Percentiles rank a stretch among this genome's conserved stretches.
Conservation (phyloP, 768 basidiomycete species). For the Psilocybe sp. region DNA sequence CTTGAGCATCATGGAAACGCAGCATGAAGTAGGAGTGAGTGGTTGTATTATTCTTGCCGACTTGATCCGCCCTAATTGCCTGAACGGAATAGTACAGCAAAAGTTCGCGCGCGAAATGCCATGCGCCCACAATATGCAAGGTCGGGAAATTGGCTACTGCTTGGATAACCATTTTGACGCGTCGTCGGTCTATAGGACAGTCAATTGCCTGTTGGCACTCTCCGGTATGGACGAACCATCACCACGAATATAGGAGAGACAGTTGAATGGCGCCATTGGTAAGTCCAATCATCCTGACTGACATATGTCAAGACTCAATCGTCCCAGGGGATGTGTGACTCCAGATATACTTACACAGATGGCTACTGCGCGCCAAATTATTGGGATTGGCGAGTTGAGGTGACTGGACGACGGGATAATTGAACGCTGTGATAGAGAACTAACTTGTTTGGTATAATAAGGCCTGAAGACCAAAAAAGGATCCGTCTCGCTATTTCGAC, state of each 20-base stretch:
- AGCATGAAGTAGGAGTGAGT: constrained; percentile 20
- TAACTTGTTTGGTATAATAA: constrained; percentile 20
- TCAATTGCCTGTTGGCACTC: constrained; percentile 47
- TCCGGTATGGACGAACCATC: constrained; percentile 62
- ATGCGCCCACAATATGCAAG: constrained; percentile 59
- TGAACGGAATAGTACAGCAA: constrained; percentile 58
- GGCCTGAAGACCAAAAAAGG: constrained; percentile 60
- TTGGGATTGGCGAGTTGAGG: constrained; percentile 53
- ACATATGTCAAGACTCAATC: background rate
- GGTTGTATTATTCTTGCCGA: background rate
- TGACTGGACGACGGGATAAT: constrained; percentile 22
- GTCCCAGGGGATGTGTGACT: constrained; percentile 68
- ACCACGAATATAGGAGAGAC: constrained; percentile 51
- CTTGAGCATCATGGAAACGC: constrained; percentile 10
- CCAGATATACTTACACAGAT: constrained; percentile 51
- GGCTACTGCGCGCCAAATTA: constrained; percentile 36
- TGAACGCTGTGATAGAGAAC: too few species aligned
- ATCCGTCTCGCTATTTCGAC: constrained; percentile 55
- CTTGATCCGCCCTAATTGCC: background rate
- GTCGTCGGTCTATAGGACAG: constrained; percentile 33
- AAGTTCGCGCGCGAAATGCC: constrained; percentile 66
- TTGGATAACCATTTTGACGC: background rate
- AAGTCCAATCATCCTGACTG: constrained; percentile 11
- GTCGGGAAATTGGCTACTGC: constrained; percentile 17
- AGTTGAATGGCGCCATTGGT: constrained; percentile 81